Evolutionary conservation across 345 rosid species (phyloP), one percentile per base, ranked within the genome.

Genomic region (Acer campestre): DNA sequence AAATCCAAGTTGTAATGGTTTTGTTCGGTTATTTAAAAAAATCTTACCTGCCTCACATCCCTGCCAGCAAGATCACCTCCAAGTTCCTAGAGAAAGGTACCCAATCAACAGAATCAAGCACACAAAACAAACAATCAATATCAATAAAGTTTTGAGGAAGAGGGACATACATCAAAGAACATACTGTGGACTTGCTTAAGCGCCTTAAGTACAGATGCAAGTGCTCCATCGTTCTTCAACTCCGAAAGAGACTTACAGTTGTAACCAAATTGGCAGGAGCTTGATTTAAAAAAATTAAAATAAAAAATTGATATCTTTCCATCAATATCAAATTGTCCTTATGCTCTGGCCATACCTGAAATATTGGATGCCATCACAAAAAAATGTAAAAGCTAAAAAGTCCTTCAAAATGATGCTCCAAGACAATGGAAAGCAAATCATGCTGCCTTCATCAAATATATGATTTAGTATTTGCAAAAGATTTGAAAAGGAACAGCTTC

Each of bases 241-340:
- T 93, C 85, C 1, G 97, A 91, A 62, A 95, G 89, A 58, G 99
- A 95, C 83, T 81, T 83, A 74, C 83, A 89, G 13, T 71, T 76
- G 83, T 80, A 91, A 67, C 92, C 95, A 80, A 88, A 95, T 83
- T 95, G 99, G n/a, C 27, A 89, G 85, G 98, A 91, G 78, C 98
- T 95, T 46, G 97, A 95, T 70, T 70, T 95, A 90, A 38, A 95
- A 95, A 80, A 87, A 95, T 74, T 94, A n/a, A n/a, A n/a, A n/a
- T 90, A 38, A 95, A 95, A 80, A 87, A 95, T 74, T 94, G 98
- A 70, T 94, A 94, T 84, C 99, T 87, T 82, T 94, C 97, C 91
- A 94, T 94, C 84, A 90, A 74, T 51, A 96, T 89, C 90, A 96
- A 67, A 83, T 96, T 96, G 70, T 91, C 97, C 78, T 81, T 92